phyloP scores from a whole-genome alignment of 768 basidiomycete genomes.

The Boletus rubropictus region DNA sequence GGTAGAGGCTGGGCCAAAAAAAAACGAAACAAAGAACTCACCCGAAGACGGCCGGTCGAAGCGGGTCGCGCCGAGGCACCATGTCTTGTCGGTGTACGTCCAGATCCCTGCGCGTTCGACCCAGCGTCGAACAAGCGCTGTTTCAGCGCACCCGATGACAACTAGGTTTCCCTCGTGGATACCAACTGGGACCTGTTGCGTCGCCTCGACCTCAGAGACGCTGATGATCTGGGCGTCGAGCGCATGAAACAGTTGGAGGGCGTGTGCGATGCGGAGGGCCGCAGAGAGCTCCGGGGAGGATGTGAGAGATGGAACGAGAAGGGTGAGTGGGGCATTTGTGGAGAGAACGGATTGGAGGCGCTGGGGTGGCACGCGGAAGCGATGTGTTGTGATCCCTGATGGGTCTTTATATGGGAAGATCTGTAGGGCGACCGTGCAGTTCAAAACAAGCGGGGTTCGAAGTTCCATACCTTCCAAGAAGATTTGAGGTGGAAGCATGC shows the following conservation, averaged over 20 bases:
- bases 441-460: not conserved
- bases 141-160: conserved; percentile 44
- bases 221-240: conserved; percentile 59
- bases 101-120: conserved; percentile 23
- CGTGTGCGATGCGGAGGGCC: conserved; percentile 64
- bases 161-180: conserved; percentile 47
- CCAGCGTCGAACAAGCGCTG: conserved; percentile 30
- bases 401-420: not conserved
- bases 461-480: conserved; percentile 22
- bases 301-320: conserved; percentile 46
- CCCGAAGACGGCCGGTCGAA: conserved; percentile 22
- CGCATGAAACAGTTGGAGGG: conserved; percentile 60
- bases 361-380: conserved; percentile 16
- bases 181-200: not conserved
- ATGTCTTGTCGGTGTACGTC: conserved; percentile 17
- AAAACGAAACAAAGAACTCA: too few species aligned
- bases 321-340: conserved; percentile 44
- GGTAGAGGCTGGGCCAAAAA: too few species aligned
- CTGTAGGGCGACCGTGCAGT: not conserved
- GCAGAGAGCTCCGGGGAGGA: conserved; percentile 40
- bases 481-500: not conserved
- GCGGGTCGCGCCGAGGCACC: conserved; percentile 12
- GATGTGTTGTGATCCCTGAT: not conserved
- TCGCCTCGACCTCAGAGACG: conserved; percentile 31
- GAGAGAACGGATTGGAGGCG: conserved; percentile 65